These are phyloP conservation scores for Micractinium sp. DNA, from an alignment of 139 green algal genomes.

Conservation along the genomic window DNA sequence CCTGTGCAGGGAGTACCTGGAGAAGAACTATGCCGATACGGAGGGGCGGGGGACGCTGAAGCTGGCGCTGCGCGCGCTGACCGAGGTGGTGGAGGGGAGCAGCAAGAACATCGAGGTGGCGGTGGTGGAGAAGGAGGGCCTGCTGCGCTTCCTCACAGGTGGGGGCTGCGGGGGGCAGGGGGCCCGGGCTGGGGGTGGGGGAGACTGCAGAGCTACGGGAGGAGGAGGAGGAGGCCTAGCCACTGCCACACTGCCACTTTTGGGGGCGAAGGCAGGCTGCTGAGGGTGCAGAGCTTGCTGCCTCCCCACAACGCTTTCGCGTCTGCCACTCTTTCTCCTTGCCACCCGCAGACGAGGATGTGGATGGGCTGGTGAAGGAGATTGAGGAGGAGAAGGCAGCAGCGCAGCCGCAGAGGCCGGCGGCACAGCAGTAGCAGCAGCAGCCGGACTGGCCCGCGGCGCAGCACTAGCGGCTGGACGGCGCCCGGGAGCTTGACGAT, in stretches of 20 bases:
- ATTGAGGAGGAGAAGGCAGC: constrained; percentile 91
- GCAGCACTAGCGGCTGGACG: background rate
- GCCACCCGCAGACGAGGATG: constrained; percentile 66
- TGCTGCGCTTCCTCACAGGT: constrained; percentile 65
- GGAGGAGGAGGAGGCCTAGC: too few species aligned
- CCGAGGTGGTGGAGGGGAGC: constrained; percentile 81
- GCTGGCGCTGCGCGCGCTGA: constrained; percentile 90
- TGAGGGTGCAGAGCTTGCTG: background rate
- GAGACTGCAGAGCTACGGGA: background rate
- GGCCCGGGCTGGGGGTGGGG: too few species aligned
- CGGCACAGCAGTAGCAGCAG: constrained; percentile 16
- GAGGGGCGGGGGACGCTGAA: constrained; percentile 86
- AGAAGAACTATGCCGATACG: constrained; percentile 95
- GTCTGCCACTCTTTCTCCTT: background rate
- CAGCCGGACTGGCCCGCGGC: too few species aligned
- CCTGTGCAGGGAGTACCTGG: constrained; percentile 93
- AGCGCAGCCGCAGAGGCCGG: constrained; percentile 69
- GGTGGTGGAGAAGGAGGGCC: constrained; percentile 78
- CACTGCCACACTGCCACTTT: too few species aligned
- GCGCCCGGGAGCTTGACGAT: too few species aligned
- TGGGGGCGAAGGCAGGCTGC: too few species aligned
- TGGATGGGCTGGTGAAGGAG: constrained; percentile 85
- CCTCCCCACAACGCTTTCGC: background rate
- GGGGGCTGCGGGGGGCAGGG: background rate
- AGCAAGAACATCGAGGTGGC: constrained; percentile 87